Percentiles rank a stretch among this genome's conserved stretches.
Conservation (phyloP, 1,284 basidiomycete genomes). For the Somion occarium region DNA sequence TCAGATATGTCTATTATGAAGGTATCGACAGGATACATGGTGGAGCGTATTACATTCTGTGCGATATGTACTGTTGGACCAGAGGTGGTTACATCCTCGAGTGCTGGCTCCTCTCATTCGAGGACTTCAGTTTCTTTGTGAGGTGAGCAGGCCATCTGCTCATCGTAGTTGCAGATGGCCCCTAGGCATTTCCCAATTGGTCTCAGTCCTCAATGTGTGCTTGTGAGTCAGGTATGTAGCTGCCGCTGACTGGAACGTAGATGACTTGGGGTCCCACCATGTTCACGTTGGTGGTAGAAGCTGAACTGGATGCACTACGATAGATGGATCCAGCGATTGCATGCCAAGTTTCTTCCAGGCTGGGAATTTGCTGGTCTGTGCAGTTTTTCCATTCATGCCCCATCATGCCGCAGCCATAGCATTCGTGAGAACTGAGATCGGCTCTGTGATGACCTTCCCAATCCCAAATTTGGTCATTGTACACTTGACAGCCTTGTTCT, state of each 20-base stretch:
- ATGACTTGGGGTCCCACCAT: background rate
- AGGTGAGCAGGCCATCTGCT: background rate
- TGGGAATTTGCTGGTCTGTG: too few species aligned
- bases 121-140: background rate
- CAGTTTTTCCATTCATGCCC: too few species aligned
- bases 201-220: too few species aligned
- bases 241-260: background rate
- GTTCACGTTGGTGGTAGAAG: background rate
- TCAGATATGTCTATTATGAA: slow-evolving; percentile 2
- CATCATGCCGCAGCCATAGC: too few species aligned
- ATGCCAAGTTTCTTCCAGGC: too few species aligned
- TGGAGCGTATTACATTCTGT: background rate
- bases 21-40: background rate
- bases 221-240: too few species aligned
- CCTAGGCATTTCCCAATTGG: slow-evolving; percentile 9
- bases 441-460: too few species aligned
- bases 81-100: background rate
- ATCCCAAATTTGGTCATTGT: too few species aligned
- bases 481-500: too few species aligned
- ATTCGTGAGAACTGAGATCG: too few species aligned
- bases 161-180: background rate
- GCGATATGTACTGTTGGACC: background rate
- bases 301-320: too few species aligned
- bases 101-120: background rate
- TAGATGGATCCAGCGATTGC: too few species aligned